Conservation (phyloP, 148 eudicot species). For the Silene uniflora region DNA sequence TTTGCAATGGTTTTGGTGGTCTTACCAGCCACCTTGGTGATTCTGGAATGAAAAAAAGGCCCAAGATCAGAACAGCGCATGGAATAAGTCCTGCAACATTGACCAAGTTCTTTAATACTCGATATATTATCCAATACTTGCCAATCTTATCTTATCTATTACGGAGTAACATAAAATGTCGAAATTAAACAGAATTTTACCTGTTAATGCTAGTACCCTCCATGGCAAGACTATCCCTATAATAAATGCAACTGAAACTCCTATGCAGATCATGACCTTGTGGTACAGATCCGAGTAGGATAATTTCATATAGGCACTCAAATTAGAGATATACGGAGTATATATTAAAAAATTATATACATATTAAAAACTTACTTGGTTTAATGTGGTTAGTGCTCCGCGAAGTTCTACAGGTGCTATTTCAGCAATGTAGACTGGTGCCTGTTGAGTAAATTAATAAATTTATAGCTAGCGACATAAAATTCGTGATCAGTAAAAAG, state of each 20-base stretch:
- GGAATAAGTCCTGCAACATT: conserved; percentile 73
- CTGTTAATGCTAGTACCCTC: conserved; percentile 78
- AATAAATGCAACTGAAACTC: conserved; percentile 77
- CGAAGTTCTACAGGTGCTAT: conserved; percentile 86
- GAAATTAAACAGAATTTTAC: conserved; percentile 19
- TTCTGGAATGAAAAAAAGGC: conserved; percentile 79
- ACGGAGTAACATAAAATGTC: not conserved
- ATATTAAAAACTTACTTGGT: conserved; percentile 61
- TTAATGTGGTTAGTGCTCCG: conserved; percentile 77
- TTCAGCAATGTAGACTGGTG: conserved; percentile 88
- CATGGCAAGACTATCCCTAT: conserved; percentile 72
- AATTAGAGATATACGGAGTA: no score
- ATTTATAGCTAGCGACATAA: no score
- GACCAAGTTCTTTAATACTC: conserved; percentile 2
- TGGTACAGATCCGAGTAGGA: not conserved
- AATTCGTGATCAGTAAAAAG: no score
- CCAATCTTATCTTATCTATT: not conserved
- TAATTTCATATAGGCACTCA: no score
- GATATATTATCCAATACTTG: not conserved
- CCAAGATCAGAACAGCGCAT: conserved; percentile 61
- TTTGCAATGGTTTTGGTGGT: not conserved
- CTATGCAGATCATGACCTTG: conserved; percentile 85
- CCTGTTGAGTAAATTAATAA: conserved; percentile 35
- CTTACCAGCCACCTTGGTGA: conserved; percentile 99
- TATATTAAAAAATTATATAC: not conserved